Evolutionary conservation across 768 basidiomycete species (phyloP), one percentile per base, ranked within the genome.

Genomic region (Phylloporus sp.): DNA sequence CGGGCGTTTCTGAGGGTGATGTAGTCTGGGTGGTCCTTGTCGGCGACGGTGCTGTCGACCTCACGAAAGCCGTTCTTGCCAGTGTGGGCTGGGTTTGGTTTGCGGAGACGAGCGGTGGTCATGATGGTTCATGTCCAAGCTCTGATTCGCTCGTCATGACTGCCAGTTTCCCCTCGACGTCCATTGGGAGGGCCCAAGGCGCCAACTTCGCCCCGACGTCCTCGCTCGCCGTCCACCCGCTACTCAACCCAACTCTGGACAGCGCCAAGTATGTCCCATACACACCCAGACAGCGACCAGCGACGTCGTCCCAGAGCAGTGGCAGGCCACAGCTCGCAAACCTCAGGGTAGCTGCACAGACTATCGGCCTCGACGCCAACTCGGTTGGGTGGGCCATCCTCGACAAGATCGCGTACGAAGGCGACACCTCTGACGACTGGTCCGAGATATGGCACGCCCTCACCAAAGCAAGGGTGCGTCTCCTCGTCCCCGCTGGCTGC

Each of bases 301-400:
- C 40, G 31, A 58, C 80, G 0, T 63, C 76, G 15, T 71, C 72
- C 18, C 77, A 79, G 36, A 79, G 80, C 24, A 80, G 81, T 10
- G 80, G 74, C 55, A 86, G 83, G 63, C 70, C 88, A 2, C 86
- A 89, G 65, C 66, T 85, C 15, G 82, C 86, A 73, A 84, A 82
- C 60, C 72, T 91, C 59, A 91, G 85, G 68, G 80, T 86, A 0
- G 84, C 82, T 4, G 81, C 81, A 13, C 88, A 90, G 68, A 70
- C 69, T 43, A 72, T 88, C 11, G 88, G 87, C 2, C 63, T 93
- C 27, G 84, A 85, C 54, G 70, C 74, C 2, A 76, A 73, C 22
- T 84, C 81, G 29, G 63, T 86, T 4, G 91, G 91, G 0, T 88
- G 86, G 85, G 81, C 79, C 6, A 85, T 94, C 4, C 70, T 92